phyloP scores from a whole-genome alignment of 768 basidiomycete genomes.

The Nidularia pulvinata region DNA sequence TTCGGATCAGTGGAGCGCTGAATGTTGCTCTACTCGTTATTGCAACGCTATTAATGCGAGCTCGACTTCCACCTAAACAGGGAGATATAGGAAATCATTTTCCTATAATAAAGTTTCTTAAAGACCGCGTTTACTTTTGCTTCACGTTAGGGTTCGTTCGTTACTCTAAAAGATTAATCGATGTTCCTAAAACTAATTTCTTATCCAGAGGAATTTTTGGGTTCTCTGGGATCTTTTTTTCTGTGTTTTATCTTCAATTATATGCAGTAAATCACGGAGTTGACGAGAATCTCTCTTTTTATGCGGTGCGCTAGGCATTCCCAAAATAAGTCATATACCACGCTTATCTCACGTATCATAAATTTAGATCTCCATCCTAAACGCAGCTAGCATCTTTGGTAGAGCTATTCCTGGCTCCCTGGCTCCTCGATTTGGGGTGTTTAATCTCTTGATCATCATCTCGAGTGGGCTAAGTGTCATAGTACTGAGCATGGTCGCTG shows the following conservation, averaged over 20 bases:
- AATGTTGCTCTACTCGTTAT: slow-evolving; percentile 28
- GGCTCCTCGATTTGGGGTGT: slow-evolving; percentile 37
- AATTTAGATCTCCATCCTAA: slow-evolving; percentile 48
- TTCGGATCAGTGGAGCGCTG: slow-evolving; percentile 34
- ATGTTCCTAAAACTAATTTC: neutral
- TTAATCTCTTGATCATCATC: slow-evolving; percentile 35
- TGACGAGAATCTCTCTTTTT: slow-evolving; percentile 41
- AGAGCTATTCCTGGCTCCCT: slow-evolving; percentile 45
- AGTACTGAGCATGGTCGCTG: slow-evolving; percentile 39
- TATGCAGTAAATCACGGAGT: slow-evolving; percentile 43
- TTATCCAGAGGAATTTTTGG: slow-evolving; percentile 18
- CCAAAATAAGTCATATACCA: too few relatives aligned
- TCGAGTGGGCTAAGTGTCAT: slow-evolving; percentile 28
- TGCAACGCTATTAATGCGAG: slow-evolving; percentile 27
- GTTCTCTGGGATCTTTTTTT: slow-evolving; percentile 37
- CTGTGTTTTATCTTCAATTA: slow-evolving; percentile 52
- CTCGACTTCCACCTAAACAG: slow-evolving; percentile 29
- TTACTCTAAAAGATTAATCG: too few relatives aligned
- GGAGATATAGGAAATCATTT: slow-evolving; percentile 11
- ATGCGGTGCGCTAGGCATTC: slow-evolving; percentile 29
- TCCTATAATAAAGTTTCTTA: slow-evolving; percentile 21
- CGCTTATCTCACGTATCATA: neutral
- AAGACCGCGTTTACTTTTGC: slow-evolving; percentile 12
- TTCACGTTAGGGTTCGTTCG: too few relatives aligned
- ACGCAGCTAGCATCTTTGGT: slow-evolving; percentile 50